Evolutionary conservation across 371 early-diverging fungal species (phyloP), one percentile per base, ranked within the genome.

Genomic region (Mortierella sp.): DNA sequence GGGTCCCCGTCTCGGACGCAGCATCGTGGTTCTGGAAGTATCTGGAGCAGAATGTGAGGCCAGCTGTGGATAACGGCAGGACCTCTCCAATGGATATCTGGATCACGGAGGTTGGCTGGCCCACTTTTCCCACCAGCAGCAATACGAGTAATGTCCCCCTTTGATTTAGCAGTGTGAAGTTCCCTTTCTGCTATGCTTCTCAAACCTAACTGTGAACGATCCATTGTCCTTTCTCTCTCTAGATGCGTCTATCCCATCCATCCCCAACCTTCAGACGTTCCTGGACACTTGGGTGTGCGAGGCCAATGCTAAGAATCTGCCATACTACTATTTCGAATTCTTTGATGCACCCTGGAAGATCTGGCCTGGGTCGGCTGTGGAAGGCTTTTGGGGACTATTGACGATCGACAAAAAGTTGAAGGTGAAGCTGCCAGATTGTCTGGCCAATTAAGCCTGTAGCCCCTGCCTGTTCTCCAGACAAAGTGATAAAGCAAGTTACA

Each of bases 271-370:
- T 60, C 83, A 87, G 48, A 79, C 57, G 41, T 83, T 87, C 34
- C 34, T 84, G 16, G 80, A 82, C 27, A 80, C 79, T 14, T 84
- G 80, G 65, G 70, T 87, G 13, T 90, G 90, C 67, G 81, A 85
- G 12, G 86, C 87, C 43, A 85, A 86, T 56, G 49, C 71, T 21
- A 80, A 82, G 48, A 71, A 80, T 7, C 34, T 88, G 45, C 83
- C 87, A 12, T 88, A 88, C 56, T 84, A 81, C 56, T 89, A 83
- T 82, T 90, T 90, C 71, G 84, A 85, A 61, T 88, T 88, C 59
- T 85, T 88, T 66, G 91, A 90, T 68, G 88, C 86, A 43, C 86
- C 86, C 8, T 90, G 90, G 90, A 89, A 89, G 79, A 79, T 77
- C 55, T 82, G 86, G 57, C 83, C 84, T 47, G 84, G 82, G 46